Evolutionary conservation across 768 basidiomycete species (phyloP).

Genomic region (Candolleomyces eurysporus): DNA sequence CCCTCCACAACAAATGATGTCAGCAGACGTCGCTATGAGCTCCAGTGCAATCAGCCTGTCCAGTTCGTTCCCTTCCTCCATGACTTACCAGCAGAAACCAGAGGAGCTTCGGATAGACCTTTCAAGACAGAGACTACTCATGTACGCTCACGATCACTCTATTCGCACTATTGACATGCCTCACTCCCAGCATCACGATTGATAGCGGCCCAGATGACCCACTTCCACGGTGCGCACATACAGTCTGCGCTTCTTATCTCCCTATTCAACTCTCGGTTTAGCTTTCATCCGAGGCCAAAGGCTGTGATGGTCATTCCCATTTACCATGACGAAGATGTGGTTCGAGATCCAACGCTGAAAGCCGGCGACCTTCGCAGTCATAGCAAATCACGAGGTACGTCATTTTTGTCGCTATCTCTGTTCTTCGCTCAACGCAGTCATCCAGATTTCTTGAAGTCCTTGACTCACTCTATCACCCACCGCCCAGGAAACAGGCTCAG

Average conservation of each 20-base stretch:
- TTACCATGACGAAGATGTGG: conserved; percentile 6
- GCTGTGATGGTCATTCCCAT: conserved; percentile 10
- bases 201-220: conserved; percentile 5
- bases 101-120: not conserved
- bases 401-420: too few relatives aligned
- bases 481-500: not conserved
- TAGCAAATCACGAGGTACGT: not conserved
- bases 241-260: not conserved
- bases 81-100: too few relatives aligned
- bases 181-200: too few relatives aligned
- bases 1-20: too few relatives aligned
- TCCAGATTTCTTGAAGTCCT: not conserved
- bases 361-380: not conserved
- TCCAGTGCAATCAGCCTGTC: too few relatives aligned
- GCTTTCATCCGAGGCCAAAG: conserved; percentile 8
- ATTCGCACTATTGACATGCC: not conserved
- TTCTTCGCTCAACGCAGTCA: not conserved
- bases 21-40: too few relatives aligned
- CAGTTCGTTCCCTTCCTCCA: too few relatives aligned
- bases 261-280: not conserved
- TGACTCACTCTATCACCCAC: not conserved
- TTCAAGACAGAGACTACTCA: conserved; percentile 3
- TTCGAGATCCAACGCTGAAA: not conserved
- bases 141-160: not conserved
- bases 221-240: not conserved